phyloP scores from a whole-genome alignment of 2,329 filamentous ascomycete species.

The Neoascochyta sp. region DNA sequence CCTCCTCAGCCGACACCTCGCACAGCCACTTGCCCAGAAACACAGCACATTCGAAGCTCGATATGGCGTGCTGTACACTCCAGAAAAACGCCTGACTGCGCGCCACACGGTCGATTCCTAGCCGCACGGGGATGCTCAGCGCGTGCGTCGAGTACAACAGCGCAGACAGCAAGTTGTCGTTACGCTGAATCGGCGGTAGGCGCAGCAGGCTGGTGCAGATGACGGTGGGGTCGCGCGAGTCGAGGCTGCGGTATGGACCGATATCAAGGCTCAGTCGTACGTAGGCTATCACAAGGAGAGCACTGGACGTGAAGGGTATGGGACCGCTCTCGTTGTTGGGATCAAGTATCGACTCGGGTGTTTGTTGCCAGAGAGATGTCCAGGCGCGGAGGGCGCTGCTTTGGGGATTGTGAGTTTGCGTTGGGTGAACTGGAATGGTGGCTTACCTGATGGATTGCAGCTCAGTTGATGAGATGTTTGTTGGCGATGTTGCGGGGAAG shows the following conservation, averaged over 20 bases:
- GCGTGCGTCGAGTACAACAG: conserved; percentile 54
- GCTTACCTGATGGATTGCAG: conserved; percentile 18
- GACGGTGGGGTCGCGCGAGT: conserved; percentile 42
- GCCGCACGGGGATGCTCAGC: conserved; percentile 53
- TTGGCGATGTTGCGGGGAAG: conserved; percentile 15
- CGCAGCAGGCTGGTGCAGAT: conserved; percentile 42
- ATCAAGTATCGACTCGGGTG: conserved; percentile 35
- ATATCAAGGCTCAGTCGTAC: conserved; percentile 47
- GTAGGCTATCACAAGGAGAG: conserved; percentile 47
- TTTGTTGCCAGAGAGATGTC: conserved; percentile 36
- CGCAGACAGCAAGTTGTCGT: conserved; percentile 49
- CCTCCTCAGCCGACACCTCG: neutral
- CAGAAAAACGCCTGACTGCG: conserved; percentile 56
- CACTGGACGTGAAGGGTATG: conserved; percentile 44
- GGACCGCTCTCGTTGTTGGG: conserved; percentile 37
- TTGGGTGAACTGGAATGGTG: no score
- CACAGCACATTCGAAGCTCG: conserved; percentile 54
- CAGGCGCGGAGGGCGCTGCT: conserved; percentile 31
- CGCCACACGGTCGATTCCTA: conserved; percentile 54
- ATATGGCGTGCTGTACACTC: conserved; percentile 56
- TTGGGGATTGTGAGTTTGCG: no score
- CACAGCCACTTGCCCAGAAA: conserved; percentile 52
- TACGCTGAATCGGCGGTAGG: conserved; percentile 45
- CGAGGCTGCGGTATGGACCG: conserved; percentile 44
- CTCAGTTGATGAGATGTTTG: conserved; percentile 18